phyloP scores from a whole-genome alignment of 257 asterid species.

The Solanum clarkiae region DNA sequence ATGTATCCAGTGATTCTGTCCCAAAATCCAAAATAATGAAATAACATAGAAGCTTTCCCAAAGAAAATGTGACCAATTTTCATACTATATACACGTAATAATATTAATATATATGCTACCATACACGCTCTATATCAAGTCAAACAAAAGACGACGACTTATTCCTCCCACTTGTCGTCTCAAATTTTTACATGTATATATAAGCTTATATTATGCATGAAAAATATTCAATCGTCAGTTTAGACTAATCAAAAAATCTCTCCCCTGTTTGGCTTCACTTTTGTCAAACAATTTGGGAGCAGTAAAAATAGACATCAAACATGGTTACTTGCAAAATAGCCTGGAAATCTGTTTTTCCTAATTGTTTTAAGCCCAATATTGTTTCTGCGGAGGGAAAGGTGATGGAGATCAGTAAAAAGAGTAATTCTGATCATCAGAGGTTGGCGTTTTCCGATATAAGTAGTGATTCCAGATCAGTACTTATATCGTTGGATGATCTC shows the following conservation, averaged over 20 bases:
- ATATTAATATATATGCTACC: neutral
- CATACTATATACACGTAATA: neutral
- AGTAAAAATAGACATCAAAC: neutral
- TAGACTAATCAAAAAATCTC: neutral
- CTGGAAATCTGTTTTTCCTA: conserved; percentile 4
- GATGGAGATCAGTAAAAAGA: conserved; percentile 1
- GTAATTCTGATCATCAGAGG: conserved; percentile 22
- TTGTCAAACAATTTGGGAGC: neutral
- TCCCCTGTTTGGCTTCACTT: neutral
- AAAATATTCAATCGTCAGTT: neutral
- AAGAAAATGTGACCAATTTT: neutral
- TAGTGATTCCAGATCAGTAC: conserved; percentile 34
- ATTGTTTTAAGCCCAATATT: conserved; percentile 12
- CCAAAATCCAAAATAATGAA: neutral
- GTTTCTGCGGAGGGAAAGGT: neutral
- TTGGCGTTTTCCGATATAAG: conserved; percentile 51
- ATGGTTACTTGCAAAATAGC: conserved; percentile 3
- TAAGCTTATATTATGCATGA: neutral
- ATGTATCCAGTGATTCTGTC: neutral
- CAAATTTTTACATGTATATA: neutral
- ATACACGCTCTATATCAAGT: conserved; percentile 1
- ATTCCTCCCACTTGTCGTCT: neutral
- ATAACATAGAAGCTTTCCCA: neutral
- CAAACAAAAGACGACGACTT: conserved; percentile 5
- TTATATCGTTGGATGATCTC: conserved; percentile 30